Percentiles rank a stretch among this genome's conserved stretches.
Evolutionary conservation across 2,329 filamentous ascomycete genomes (phyloP).

Genomic region (Bipolaris gigantea): DNA sequence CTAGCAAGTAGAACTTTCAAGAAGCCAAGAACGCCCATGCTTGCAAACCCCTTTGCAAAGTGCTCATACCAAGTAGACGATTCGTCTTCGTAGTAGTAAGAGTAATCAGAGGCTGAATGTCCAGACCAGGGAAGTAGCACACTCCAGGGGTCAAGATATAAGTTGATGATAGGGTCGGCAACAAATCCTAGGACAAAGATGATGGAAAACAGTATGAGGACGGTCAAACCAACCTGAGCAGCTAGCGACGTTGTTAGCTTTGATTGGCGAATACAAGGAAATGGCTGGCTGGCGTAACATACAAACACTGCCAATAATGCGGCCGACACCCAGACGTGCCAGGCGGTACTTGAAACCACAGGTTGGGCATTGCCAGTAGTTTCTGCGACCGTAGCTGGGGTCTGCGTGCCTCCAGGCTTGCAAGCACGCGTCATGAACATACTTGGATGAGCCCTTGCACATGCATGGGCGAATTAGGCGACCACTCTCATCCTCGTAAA

Average conservation of each 20-base stretch:
- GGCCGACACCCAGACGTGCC: slow-evolving; percentile 74
- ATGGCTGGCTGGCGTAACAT: slow-evolving; percentile 18
- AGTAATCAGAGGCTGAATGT: slow-evolving; percentile 20
- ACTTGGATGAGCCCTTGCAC: slow-evolving; percentile 90
- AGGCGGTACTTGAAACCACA: slow-evolving; percentile 83
- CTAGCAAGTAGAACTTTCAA: slow-evolving; percentile 76
- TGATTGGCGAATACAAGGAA: background rate
- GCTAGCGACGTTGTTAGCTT: slow-evolving; percentile 34
- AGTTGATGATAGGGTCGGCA: slow-evolving; percentile 86
- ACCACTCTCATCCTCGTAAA: slow-evolving; percentile 74
- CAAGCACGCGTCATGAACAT: slow-evolving; percentile 91
- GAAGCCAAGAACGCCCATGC: slow-evolving; percentile 82
- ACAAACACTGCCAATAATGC: slow-evolving; percentile 57
- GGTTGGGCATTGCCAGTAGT: slow-evolving; percentile 86
- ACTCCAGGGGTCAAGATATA: slow-evolving; percentile 75
- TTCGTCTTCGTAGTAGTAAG: slow-evolving; percentile 41
- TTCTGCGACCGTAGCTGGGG: slow-evolving; percentile 63
- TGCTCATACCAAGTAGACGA: slow-evolving; percentile 73
- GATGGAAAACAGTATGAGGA: slow-evolving; percentile 68
- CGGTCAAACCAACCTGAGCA: slow-evolving; percentile 70
- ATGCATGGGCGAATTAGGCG: slow-evolving; percentile 85
- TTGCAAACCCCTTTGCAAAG: slow-evolving; percentile 87
- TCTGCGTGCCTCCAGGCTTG: slow-evolving; percentile 78
- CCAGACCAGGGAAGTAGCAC: slow-evolving; percentile 44
- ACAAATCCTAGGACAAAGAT: slow-evolving; percentile 87